These are phyloP conservation scores for Monsonia emarginata DNA, from an alignment of 441 rosid species.

Conservation along the genomic window DNA sequence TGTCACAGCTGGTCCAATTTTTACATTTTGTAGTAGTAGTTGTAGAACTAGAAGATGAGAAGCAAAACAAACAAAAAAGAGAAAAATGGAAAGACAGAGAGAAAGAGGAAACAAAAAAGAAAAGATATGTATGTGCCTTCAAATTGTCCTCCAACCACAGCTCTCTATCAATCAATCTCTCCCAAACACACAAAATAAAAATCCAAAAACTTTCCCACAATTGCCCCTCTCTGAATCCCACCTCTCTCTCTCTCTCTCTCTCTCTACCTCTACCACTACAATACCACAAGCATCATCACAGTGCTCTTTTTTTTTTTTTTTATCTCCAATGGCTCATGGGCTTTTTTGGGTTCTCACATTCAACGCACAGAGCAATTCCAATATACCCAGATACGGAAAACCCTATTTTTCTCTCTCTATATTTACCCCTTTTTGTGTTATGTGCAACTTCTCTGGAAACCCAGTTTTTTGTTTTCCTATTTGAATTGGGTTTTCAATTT, in stretches of 20 bases:
- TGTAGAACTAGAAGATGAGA: conserved; percentile 8
- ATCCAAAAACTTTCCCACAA: conserved; percentile 19
- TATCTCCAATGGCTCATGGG: conserved; percentile 22
- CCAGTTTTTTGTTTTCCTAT: background rate
- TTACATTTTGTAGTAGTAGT: background rate
- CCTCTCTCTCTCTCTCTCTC: conserved; percentile 4
- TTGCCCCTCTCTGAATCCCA: conserved; percentile 24
- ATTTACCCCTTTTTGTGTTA: background rate
- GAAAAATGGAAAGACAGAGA: conserved; percentile 7
- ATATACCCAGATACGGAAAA: background rate
- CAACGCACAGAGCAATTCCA: conserved; percentile 9
- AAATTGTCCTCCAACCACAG: conserved; percentile 27
- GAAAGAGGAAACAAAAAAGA: conserved; percentile 8
- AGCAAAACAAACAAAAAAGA: conserved; percentile 13
- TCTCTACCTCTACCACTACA: no score
- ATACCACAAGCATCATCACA: background rate
- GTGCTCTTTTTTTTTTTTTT: no score
- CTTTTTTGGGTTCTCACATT: conserved; percentile 25
- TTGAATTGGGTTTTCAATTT: conserved; percentile 8
- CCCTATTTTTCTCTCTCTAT: background rate
- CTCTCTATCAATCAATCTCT: conserved; percentile 14
- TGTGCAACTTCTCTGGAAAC: background rate
- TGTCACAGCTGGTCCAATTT: conserved; percentile 24
- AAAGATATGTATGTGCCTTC: conserved; percentile 21
- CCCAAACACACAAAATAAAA: conserved; percentile 7